Conservation (phyloP, 164 flowering plant species). For the Stephania cephalantha region DNA sequence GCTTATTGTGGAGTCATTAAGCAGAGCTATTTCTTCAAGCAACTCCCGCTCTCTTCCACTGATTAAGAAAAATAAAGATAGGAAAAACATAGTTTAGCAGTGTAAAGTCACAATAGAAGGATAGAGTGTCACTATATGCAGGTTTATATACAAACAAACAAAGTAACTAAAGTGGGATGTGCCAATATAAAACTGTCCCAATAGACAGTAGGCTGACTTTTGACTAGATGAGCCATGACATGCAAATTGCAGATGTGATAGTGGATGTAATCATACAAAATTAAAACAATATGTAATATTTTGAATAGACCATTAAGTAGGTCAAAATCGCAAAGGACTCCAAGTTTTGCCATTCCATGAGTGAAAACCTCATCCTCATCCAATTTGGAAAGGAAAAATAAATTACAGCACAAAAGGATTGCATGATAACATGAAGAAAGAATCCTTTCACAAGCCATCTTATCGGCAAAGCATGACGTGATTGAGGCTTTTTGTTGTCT, state of each 20-base stretch:
- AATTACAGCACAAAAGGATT: too few relatives aligned
- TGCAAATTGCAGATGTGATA: background rate
- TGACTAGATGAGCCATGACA: background rate
- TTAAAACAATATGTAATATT: background rate
- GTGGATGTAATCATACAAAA: background rate
- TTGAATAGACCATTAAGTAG: background rate
- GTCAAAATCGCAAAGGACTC: background rate
- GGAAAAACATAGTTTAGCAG: background rate
- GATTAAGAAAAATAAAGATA: slow-evolving; percentile 6
- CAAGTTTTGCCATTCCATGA: background rate
- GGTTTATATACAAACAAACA: background rate
- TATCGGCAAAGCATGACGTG: background rate
- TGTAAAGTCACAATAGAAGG: background rate
- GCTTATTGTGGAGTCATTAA: slow-evolving; percentile 33
- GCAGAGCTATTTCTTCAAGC: slow-evolving; percentile 74
- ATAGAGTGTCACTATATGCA: background rate
- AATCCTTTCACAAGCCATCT: background rate
- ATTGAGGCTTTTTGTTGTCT: too few relatives aligned
- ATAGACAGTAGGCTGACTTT: background rate
- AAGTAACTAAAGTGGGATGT: background rate
- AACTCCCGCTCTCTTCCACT: slow-evolving; percentile 80
- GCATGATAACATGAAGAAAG: too few relatives aligned
- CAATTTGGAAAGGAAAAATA: background rate
- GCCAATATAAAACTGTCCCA: background rate
- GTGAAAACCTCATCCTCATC: background rate